Evolutionary conservation across 73 alveolate genomes (phyloP).

Genomic region (Paramecium tetraurelia): DNA sequence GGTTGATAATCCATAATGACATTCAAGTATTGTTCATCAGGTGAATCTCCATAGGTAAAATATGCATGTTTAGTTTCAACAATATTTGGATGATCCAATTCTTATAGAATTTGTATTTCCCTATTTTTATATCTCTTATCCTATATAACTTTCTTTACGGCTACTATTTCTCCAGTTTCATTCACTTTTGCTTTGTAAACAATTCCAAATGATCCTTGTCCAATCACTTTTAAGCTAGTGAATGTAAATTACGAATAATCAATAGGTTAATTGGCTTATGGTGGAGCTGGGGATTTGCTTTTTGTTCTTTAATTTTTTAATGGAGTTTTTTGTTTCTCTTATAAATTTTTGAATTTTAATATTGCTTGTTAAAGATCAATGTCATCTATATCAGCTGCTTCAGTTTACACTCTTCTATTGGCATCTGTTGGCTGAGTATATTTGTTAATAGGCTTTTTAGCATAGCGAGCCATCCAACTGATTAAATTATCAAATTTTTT

Average conservation of each 20-base stretch:
- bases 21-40: constrained; percentile 85
- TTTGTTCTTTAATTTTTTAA: not conserved
- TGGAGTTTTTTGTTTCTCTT: constrained; percentile 38
- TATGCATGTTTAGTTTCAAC: constrained; percentile 82
- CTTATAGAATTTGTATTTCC: constrained; percentile 87
- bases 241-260: constrained; percentile 36
- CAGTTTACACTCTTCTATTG: constrained; percentile 50
- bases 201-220: constrained; percentile 84
- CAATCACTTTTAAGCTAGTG: constrained; percentile 71
- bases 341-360: constrained; percentile 27
- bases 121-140: constrained; percentile 93
- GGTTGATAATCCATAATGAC: constrained; percentile 94
- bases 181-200: constrained; percentile 83
- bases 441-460: constrained; percentile 29
- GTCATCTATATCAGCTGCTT: constrained; percentile 46
- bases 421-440: not conserved
- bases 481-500: not conserved
- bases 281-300: constrained; percentile 47
- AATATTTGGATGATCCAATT: constrained; percentile 87
- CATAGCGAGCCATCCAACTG: constrained; percentile 47
- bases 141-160: constrained; percentile 83
- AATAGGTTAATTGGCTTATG: not conserved
- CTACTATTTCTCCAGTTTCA: constrained; percentile 88
- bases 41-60: constrained; percentile 84
- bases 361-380: constrained; percentile 34